Base-by-base conservation (phyloP, 75 land plant genomes). In the Chamaecyparis obtusa region DNA sequence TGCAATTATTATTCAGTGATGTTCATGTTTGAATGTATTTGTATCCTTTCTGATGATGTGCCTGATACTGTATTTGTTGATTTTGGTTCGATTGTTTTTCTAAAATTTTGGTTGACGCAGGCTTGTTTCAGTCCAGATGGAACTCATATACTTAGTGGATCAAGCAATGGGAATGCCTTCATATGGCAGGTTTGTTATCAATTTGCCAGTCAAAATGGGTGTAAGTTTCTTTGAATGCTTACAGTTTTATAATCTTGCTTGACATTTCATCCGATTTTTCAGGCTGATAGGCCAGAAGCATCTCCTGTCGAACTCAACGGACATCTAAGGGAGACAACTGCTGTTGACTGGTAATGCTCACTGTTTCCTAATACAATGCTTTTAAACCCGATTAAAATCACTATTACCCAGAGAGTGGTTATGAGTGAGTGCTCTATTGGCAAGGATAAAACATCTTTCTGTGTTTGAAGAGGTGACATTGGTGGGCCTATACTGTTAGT, bases 41-140 rank as follows among this genome's bases (percentile, higher is more conserved):
- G n/a, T 6, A 67, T 67, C 3, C 71, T 67, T 24, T 64, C 69
- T 24, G 69, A 24, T 64, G 69, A 64, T 5, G 19, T 64, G 32
- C 10, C 13, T 32, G 76, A 0, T 74, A 74, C 76, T 74, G 32
- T 10, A 33, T 74, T 46, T 37, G 84, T 83, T 83, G 46, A 13
- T 83, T 24, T 39, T 43, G 11, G 24, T 43, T 41, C 44, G 49
- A 24, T 44, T 24, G 48, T 39, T 77, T 36, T 37, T 11, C 11
- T 48, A 80, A 80, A 41, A 39, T 30, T 17, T 39, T 78, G 24
- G 19, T 81, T 81, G 49, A 21, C 84, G 85, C 95, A 97, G 99
- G 92, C 96, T 44, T 88, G 92, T 57, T 93, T 97, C 41, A 95
- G 99, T 89, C 96, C 96, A 51, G 98, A 95, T 93, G 99, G 95